phyloP scores from a whole-genome alignment of 1,139 yeast genomes.

The Taphrina confusa region DNA sequence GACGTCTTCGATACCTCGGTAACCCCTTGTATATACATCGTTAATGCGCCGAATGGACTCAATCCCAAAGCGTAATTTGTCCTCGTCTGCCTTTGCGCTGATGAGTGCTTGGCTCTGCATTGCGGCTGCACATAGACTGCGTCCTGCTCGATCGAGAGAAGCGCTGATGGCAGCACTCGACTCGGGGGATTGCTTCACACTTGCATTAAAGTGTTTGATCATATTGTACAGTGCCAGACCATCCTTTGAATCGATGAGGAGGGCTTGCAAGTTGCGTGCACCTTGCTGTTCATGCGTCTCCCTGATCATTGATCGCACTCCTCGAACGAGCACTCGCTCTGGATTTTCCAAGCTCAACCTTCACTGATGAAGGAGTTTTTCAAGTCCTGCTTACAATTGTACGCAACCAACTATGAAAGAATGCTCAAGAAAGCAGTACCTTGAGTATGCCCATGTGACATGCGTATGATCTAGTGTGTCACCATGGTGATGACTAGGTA shows the following conservation, averaged over 20 bases:
- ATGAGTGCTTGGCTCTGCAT: slow-evolving; percentile 32
- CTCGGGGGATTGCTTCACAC: slow-evolving; percentile 12
- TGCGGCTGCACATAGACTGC: slow-evolving; percentile 26
- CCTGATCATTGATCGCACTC: background rate
- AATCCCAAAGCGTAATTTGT: slow-evolving; percentile 11
- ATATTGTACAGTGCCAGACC: slow-evolving; percentile 31
- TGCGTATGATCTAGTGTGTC: no score
- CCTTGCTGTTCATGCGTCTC: slow-evolving; percentile 25
- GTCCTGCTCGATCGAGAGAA: slow-evolving; percentile 20
- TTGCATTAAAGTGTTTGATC: slow-evolving; percentile 14
- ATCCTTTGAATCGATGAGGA: slow-evolving; percentile 20
- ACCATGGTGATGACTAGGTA: no score
- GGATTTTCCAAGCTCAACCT: no score
- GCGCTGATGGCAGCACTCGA: background rate
- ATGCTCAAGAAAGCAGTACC: no score
- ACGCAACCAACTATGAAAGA: no score
- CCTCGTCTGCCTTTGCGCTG: slow-evolving; percentile 4
- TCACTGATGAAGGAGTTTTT: no score
- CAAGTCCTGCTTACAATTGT: no score
- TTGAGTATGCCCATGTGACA: no score
- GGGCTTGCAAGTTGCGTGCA: slow-evolving; percentile 23
- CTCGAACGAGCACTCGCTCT: no score
- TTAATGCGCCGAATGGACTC: slow-evolving; percentile 19
- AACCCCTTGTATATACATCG: slow-evolving; percentile 14
- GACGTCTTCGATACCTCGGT: slow-evolving; percentile 24